Evolutionary conservation across 345 rosid genomes (phyloP), one percentile per base, ranked within the genome.

Genomic region (Microthlaspi erraticum): DNA sequence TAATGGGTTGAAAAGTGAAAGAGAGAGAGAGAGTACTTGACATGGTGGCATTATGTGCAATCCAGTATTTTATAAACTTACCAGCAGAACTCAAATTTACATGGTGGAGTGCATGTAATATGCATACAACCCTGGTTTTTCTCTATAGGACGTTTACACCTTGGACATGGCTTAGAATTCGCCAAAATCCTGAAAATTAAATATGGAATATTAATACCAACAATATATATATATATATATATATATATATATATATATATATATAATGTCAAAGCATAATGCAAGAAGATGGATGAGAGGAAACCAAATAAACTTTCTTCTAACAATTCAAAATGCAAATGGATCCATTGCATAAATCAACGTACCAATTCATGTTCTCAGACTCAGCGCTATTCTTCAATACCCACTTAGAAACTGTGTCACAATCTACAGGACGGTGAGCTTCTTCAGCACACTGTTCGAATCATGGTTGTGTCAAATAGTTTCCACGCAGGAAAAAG

Each of bases 111-210:
- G 83, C 96, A 90, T 23, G 93, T 87, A 75, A 91, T 87, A 72
- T 91, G 97, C 95, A 88, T 91, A 80, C 97, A 91, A 23, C 94
- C 91, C 71, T 88, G 94, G 75, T 88, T 86, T 71, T 88, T 88
- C 78, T 86, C 94, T 71, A 88, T 88, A 7, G 94, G 94, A 38
- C 91, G 80, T 77, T 86, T 88, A 81, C 94, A 86, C 74, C 78
- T 86, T 32, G 94, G 94, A 77, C 94, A 86, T 53, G 94, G 91
- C 79, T 88, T 88, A 38, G 94, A 86, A 73, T 88, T 88, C 36
- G 94, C 94, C 54, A 88, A 72, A 68, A 86, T 88, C 90, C 90
- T 86, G 86, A 55, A 63, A 55, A 41, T 50, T 16, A 72, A 72
- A 61, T 19, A 60, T 43, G 9, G 45, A 32, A 41, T 41, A 26